phyloP scores from a whole-genome alignment of 305 asterid species.

The Caryopteris hybrid region DNA sequence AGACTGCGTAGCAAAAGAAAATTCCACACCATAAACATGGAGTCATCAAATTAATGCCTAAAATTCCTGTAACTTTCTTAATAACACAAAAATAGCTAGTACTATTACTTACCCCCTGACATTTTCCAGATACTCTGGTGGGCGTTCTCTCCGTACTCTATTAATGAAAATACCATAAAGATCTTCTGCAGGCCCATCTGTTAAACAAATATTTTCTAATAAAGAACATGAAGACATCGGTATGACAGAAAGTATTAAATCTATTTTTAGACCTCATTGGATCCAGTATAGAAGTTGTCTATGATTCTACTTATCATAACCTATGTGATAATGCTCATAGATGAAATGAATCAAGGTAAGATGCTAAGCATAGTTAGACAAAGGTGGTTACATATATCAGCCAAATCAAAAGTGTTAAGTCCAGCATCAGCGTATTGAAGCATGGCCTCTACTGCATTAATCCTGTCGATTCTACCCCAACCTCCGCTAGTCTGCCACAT shows the following conservation, averaged over 20 bases:
- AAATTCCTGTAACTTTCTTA: neutral
- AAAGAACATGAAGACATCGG: neutral
- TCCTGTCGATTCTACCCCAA: constrained; percentile 66
- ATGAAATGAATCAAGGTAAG: neutral
- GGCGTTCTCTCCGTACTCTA: constrained; percentile 92
- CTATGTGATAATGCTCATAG: neutral
- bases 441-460: constrained; percentile 67
- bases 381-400: constrained; percentile 67
- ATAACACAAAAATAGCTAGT: neutral
- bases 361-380: neutral
- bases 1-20: constrained; percentile 46
- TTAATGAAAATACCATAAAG: constrained; percentile 90
- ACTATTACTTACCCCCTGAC: constrained; percentile 68
- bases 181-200: constrained; percentile 99
- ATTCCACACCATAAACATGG: neutral
- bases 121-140: constrained; percentile 81
- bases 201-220: neutral
- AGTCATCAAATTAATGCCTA: neutral
- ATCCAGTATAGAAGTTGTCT: neutral
- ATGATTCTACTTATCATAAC: neutral
- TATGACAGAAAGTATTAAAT: neutral
- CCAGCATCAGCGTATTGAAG: constrained; percentile 76
- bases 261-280: neutral
- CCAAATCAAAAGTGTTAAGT: constrained; percentile 70
- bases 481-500: constrained; percentile 92